Base-by-base conservation (phyloP, 192 early-diverging fungal species). In the Podochytrium sp. region DNA sequence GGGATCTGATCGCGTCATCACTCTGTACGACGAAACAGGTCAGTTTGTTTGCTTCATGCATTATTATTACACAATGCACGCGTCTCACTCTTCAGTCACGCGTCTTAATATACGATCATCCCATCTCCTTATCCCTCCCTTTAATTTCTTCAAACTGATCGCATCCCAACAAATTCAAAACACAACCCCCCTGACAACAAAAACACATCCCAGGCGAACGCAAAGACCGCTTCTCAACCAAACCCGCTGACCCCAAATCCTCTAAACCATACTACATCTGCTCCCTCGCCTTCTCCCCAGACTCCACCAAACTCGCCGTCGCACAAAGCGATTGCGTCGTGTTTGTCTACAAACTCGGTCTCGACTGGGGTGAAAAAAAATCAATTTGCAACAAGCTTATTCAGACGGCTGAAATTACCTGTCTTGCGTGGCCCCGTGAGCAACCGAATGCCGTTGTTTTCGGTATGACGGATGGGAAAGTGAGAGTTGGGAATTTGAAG, bases 321-420 rank as follows among this genome's bases (percentile, higher is more conserved):
- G 88, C 88, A 1, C 88, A 90, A 63, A 76, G 81, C 16, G 88
- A 90, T 70, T 78, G 80, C 70, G 84, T 84, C 18, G 87, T 90
- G 10, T 90, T 87, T 65, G 87, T 90, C 6, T 90, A 90, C 80
- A 90, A 85, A 55, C 75, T 90, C 16, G 88, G 88, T 3, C 74
- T 87, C 33, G 88, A 90, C 41, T 90, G 88, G 88, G 88, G 88
- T 18, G 88, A 90, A 62, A 90, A 90, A 51, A 90, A 90, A 50
- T 80, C 79, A 23, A 90, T 90, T 53, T 87, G 86, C 75, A 90
- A 90, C 81, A 90, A 90, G 72, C 77, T 89, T 39, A 87, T 90
- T 55, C 88, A 90, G 59, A 79, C 78, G 0, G 82, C 81, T 6
- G 88, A 90, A 38, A 86, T 90, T 67, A 86, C 88, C 1, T 90